Evolutionary conservation across 225 moss, liverwort and hornwort species (phyloP).

Genomic region (Ulota crispa): DNA sequence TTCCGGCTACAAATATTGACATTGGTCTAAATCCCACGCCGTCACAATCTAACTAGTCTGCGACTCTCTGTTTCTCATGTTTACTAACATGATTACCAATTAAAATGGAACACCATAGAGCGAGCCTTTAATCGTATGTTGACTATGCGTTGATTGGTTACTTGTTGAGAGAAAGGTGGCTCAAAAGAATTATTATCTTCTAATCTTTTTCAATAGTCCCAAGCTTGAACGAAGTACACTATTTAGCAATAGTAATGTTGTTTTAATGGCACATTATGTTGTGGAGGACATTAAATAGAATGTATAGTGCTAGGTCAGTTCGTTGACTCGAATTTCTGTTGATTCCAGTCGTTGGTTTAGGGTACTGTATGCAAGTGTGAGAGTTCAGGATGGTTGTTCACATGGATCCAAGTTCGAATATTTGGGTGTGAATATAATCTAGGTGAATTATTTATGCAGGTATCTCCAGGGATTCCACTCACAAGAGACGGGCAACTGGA

Average conservation of each 20-base stretch:
- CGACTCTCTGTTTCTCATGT: background rate
- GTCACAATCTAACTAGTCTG: no score
- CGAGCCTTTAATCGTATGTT: background rate
- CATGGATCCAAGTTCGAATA: background rate
- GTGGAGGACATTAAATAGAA: no score
- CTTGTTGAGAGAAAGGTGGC: background rate
- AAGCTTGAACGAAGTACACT: background rate
- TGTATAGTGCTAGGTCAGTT: background rate
- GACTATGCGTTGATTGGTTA: background rate
- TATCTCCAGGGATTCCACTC: constrained; percentile 96
- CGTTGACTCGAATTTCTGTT: background rate
- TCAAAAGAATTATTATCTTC: background rate
- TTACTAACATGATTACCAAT: background rate
- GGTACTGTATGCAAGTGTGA: background rate
- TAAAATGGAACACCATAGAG: background rate
- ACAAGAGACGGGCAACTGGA: constrained; percentile 92
- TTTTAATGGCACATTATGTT: background rate
- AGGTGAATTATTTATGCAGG: constrained; percentile 38
- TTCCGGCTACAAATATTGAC: background rate
- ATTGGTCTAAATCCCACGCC: background rate
- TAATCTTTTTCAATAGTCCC: background rate
- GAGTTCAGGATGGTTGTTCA: background rate
- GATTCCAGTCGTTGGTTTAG: background rate
- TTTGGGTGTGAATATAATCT: background rate
- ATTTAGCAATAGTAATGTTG: background rate